Evolutionary conservation across 1,284 basidiomycete species (phyloP).

Genomic region (Moesziomyces globuligerus): DNA sequence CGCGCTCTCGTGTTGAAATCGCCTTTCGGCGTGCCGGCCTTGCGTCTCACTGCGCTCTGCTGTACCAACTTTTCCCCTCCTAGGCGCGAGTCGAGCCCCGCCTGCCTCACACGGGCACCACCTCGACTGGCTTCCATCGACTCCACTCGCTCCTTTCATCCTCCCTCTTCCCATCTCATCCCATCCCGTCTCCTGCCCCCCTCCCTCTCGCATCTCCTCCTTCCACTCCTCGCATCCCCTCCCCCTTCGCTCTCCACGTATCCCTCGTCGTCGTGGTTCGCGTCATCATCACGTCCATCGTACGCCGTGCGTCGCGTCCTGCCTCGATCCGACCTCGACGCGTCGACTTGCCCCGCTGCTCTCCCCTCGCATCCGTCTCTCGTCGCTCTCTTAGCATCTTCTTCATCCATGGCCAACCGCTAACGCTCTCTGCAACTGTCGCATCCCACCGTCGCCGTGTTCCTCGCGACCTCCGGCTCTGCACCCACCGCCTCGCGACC

Average conservation of each 20-base stretch:
- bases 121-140: conserved; percentile 1
- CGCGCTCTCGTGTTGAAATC: conserved; percentile 22
- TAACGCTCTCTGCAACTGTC: conserved; percentile 10
- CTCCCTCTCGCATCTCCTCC: not conserved
- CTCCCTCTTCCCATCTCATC: conserved; percentile 4
- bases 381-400: not conserved
- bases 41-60: not conserved
- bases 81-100: too few species aligned
- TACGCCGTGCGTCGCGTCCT: not conserved
- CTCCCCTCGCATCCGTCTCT: not conserved
- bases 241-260: not conserved
- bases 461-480: conserved; percentile 22
- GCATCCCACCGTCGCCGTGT: conserved; percentile 15
- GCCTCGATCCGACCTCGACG: conserved; percentile 4
- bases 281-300: conserved; percentile 2
- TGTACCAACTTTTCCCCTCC: too few species aligned
- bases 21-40: conserved; percentile 9
- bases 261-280: not conserved
- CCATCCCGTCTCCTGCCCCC: conserved; percentile 3
- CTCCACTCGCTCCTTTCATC: conserved; percentile 6
- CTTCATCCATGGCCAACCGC: not conserved
- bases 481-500: not conserved
- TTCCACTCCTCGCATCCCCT: not conserved
- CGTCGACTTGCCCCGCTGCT: conserved; percentile 10
- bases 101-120: not conserved